A percentile compares a stretch with the other conserved stretches of the same genome.
Evolutionary conservation across 192 early-diverging fungal species (phyloP).

Genomic region (Gigaspora rosea): DNA sequence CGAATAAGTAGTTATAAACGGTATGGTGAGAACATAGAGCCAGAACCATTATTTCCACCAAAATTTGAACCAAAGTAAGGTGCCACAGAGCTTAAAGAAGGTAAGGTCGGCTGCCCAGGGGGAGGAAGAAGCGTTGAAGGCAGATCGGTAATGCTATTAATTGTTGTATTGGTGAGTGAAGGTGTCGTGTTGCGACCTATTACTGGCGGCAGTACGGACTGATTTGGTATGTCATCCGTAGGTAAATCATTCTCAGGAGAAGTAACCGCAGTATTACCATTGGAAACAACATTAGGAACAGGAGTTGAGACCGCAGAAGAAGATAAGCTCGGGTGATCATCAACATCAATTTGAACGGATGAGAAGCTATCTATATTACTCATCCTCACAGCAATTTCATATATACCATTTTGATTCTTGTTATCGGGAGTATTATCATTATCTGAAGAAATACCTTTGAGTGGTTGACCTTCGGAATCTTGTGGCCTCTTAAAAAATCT

Average conservation of each 20-base stretch:
- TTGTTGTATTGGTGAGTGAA: too few relatives aligned
- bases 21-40: too few relatives aligned
- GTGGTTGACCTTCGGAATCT: background rate
- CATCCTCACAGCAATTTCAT: background rate
- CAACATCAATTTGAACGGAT: slow-evolving; percentile 3
- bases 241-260: background rate
- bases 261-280: background rate
- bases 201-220: background rate
- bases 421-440: background rate
- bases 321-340: slow-evolving; percentile 1
- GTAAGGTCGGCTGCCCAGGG: slow-evolving; percentile 3
- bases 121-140: background rate
- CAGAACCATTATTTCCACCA: background rate
- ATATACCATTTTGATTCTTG: background rate
- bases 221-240: slow-evolving; percentile 12
- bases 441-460: background rate
- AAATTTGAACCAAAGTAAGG: background rate
- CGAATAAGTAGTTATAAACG: too few relatives aligned
- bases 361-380: background rate
- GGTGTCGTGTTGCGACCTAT: background rate
- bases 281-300: background rate
- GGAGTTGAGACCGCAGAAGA: slow-evolving; percentile 4
- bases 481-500: background rate
- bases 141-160: background rate
- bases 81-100: slow-evolving; percentile 14